These are phyloP conservation scores for Exsudoporus frostii DNA, from an alignment of 768 basidiomycete species.

Conservation along the genomic window DNA sequence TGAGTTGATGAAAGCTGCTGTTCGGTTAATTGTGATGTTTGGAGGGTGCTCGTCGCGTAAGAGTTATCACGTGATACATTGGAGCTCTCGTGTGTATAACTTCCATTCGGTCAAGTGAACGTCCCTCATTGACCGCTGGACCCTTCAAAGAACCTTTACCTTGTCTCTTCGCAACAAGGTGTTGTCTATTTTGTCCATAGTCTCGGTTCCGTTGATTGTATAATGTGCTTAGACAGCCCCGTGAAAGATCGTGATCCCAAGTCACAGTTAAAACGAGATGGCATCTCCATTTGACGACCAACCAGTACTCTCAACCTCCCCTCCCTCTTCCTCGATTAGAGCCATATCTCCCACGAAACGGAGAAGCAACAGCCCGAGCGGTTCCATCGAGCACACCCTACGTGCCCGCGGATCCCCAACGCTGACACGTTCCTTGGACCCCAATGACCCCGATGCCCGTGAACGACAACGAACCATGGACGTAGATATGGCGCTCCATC, in stretches of 20 bases:
- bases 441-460: slow-evolving; percentile 67
- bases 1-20: too few species aligned
- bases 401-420: slow-evolving; percentile 61
- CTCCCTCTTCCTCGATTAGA: slow-evolving; percentile 42
- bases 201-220: not conserved
- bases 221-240: slow-evolving; percentile 1
- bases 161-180: slow-evolving; percentile 10
- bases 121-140: not conserved
- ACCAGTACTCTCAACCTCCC: slow-evolving; percentile 37
- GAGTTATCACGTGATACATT: too few species aligned
- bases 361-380: slow-evolving; percentile 34
- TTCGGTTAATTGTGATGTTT: too few species aligned
- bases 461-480: slow-evolving; percentile 94
- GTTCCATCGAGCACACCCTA: slow-evolving; percentile 38
- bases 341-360: slow-evolving; percentile 40
- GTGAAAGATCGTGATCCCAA: too few species aligned
- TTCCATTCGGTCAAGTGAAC: slow-evolving; percentile 1
- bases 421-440: slow-evolving; percentile 58
- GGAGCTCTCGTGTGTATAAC: too few species aligned
- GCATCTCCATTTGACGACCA: slow-evolving; percentile 37
- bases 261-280: slow-evolving; percentile 29
- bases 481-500: slow-evolving; percentile 85
- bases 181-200: not conserved
- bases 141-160: not conserved
- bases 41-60: too few species aligned